Conservation (phyloP, 2,329 filamentous ascomycete species). For the Talaromyces funiculosus region DNA sequence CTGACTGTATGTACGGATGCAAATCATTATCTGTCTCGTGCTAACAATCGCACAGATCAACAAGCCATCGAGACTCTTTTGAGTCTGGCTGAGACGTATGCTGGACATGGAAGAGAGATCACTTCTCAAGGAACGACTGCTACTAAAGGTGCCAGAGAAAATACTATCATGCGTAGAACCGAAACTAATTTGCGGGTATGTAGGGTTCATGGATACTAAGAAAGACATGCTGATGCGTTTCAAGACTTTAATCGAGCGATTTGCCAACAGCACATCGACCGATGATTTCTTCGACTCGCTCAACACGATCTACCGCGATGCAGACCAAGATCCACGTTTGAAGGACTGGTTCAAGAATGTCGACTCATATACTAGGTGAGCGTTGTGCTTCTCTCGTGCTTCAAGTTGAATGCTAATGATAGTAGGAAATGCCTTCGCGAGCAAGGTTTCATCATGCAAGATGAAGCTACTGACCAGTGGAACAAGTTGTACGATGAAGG, state of each 20-base stretch:
- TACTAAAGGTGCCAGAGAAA: conserved; percentile 65
- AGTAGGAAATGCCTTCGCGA: conserved; percentile 69
- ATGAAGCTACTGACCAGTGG: conserved; percentile 74
- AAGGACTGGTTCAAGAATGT: conserved; percentile 82
- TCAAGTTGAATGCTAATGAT: conserved; percentile 1
- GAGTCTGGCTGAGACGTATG: conserved; percentile 77
- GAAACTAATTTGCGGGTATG: conserved; percentile 72
- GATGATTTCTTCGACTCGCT: conserved; percentile 82
- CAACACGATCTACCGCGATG: conserved; percentile 77
- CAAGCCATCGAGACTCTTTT: conserved; percentile 86
- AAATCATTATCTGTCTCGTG: not conserved
- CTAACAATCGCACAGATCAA: conserved; percentile 51
- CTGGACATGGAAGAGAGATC: conserved; percentile 63
- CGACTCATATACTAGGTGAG: conserved; percentile 62
- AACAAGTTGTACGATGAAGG: conserved; percentile 79
- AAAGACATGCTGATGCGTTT: conserved; percentile 47
- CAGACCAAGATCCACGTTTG: conserved; percentile 79
- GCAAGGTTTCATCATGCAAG: conserved; percentile 85
- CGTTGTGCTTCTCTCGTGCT: not conserved
- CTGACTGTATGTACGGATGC: conserved; percentile 60
- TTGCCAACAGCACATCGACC: conserved; percentile 87
- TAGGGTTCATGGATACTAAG: conserved; percentile 34
- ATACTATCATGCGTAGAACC: conserved; percentile 60
- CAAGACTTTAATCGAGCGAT: conserved; percentile 82
- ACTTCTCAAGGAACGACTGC: conserved; percentile 60